These are phyloP conservation scores for Chrysoporthe cubensis DNA, from an alignment of 2,329 filamentous ascomycete genomes.

Conservation along the genomic window DNA sequence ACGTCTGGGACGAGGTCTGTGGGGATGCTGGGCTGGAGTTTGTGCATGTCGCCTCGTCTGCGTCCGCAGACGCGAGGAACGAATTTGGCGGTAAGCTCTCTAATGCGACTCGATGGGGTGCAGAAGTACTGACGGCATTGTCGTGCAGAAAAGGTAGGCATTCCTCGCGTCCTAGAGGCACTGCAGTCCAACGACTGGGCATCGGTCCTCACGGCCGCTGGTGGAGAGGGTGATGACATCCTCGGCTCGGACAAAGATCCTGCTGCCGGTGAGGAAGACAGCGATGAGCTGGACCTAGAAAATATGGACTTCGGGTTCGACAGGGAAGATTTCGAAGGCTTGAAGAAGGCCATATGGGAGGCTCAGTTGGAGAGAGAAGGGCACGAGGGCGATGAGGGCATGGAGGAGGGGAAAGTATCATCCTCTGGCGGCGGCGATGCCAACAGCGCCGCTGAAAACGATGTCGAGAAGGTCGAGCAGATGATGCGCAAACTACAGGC, in stretches of 20 bases:
- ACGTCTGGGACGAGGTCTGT: conserved; percentile 66
- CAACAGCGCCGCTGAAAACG: conserved; percentile 42
- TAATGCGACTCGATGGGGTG: neutral
- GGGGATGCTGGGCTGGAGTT: conserved; percentile 64
- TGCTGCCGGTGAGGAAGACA: conserved; percentile 30
- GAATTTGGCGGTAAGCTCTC: conserved; percentile 60
- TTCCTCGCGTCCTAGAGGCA: conserved; percentile 63
- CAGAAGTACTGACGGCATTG: neutral
- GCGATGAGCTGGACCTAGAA: conserved; percentile 48
- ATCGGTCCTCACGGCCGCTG: conserved; percentile 33
- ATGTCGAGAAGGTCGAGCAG: conserved; percentile 62
- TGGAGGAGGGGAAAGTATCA: neutral
- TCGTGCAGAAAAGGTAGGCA: conserved; percentile 58
- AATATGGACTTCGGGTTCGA: conserved; percentile 58
- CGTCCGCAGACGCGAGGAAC: conserved; percentile 47
- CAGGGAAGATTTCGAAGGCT: conserved; percentile 54
- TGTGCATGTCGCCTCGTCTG: conserved; percentile 48
- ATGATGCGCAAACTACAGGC: conserved; percentile 69
- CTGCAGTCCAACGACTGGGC: conserved; percentile 70
- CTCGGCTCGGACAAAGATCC: conserved; percentile 26
- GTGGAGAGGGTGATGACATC: conserved; percentile 38
- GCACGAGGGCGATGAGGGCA: conserved; percentile 17
- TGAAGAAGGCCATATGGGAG: conserved; percentile 57
- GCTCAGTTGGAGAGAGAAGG: conserved; percentile 38
- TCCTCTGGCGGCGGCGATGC: conserved; percentile 26